Evolutionary conservation across 1,139 yeast genomes (phyloP), one percentile per base, ranked within the genome.

Genomic region (Yamadazyma atlantica): DNA sequence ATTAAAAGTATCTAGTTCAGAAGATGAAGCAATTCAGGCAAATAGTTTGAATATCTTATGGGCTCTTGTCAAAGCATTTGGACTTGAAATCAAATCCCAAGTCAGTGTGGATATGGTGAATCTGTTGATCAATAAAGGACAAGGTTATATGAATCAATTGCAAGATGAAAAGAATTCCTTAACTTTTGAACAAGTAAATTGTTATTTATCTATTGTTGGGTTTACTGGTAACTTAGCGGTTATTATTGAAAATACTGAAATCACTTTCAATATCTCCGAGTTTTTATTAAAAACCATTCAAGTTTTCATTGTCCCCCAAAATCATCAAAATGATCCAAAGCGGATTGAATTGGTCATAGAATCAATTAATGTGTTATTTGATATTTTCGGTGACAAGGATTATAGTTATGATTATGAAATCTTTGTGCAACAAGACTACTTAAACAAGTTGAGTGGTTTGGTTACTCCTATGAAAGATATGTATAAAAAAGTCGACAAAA

Each of bases 381-480:
- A 88, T 44, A 68, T 89, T 6, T 92, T 85, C 59, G 87, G 85
- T n/a, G 97, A 92, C 61, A 69, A 68, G 18, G 70, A 66, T 23
- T 84, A 69, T 51, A 71, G 68, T 12, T 90, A 87, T 53, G 95
- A 89, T 57, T 59, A 57, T 25, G 78, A 79, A 11, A 75, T 87
- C 2, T 89, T 82, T 58, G 87, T 85, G 29, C 56, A 68, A 12
- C 73, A 73, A 14, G 68, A 71, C n/a, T 77, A 80, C 50, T 54
- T 77, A 25, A 42, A 52, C 1, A 57, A 63, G 23, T 67, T 89
- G 36, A 58, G 56, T 36, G 59, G 57, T 3, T 57, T 73, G 24
- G 70, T 79, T 35, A 76, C 81, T 6, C 61, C 62, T 21, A 65
- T 83, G 34, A 75, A 74, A 39, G 68, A 67, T 18, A 69, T 83